Base-by-base conservation (phyloP, 2,329 filamentous ascomycete species). In the Pseudogymnoascus sp. region DNA sequence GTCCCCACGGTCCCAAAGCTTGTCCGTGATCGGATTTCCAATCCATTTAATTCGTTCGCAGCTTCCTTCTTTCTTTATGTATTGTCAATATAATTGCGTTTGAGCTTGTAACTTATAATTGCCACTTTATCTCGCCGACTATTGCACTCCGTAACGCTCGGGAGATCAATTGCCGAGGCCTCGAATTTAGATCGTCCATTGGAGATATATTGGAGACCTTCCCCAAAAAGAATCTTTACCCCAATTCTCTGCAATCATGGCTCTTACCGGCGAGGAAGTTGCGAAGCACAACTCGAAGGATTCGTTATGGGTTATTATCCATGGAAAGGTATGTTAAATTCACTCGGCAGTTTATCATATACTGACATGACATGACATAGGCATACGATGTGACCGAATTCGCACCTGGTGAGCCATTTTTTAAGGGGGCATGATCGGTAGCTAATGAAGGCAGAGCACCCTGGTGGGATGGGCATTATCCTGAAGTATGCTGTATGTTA, bases 341-440 rank as follows among this genome's bases (percentile, higher is more conserved):
- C 30, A 37, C 64, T 53, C 25, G n/a, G 7, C 28, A 53, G 47
- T 33, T 33, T 63, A 28, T 64, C 58, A 22, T 66, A 38, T 68
- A 63, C 11, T 63, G 67, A n/a, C 65, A 86, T 80, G 83, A 90
- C 64, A 85, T 80, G 83, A 90, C 63, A 89, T 12, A 89, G 75
- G 90, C 87, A 62, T 95, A 95, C 77, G 91, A 96, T 79, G 90
- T 95, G 62, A 95, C 91, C 3, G 89, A 92, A 43, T 94, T 94
- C 73, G 75, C 95, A n/a, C 88, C 89, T 60, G 86, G 86, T 86
- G 73, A 60, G 74, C 71, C 22, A 28, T 61, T 60, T 33, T 2
- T 28, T 25, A 61, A 38, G 12, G 61, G 43, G 6, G 65, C 61
- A 61, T 61, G 62, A 61, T 41, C 30, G 30, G 59, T 62, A 57